phyloP scores from a whole-genome alignment of 106 monocot genomes.

The Dactylorhiza incarnata region DNA sequence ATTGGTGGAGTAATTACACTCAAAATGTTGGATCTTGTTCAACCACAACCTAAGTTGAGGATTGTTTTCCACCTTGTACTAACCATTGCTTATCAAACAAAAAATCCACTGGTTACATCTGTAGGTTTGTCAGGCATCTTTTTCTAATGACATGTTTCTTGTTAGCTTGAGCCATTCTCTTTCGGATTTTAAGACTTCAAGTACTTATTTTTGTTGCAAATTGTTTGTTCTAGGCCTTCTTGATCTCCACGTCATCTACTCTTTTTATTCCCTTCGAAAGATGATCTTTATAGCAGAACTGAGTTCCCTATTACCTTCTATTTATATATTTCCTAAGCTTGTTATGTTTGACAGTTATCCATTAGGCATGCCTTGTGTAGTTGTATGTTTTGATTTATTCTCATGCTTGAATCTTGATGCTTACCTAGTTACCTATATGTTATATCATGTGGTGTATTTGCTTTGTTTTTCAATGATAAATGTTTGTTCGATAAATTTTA shows the following conservation, averaged over 20 bases:
- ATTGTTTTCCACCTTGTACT: background rate
- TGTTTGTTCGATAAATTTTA: too few species aligned
- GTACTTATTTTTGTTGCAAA: background rate
- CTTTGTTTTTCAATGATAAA: too few species aligned
- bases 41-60: background rate
- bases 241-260: background rate
- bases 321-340: background rate
- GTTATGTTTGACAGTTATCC: too few species aligned
- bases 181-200: background rate
- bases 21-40: background rate
- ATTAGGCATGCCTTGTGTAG: too few species aligned
- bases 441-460: too few species aligned
- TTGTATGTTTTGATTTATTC: too few species aligned
- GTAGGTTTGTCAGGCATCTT: background rate
- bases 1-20: too few species aligned
- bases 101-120: background rate
- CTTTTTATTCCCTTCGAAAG: background rate
- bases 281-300: background rate
- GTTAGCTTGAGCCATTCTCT: background rate
- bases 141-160: background rate
- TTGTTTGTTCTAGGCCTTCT: background rate
- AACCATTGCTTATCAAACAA: background rate
- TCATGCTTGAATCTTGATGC: too few species aligned
- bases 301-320: background rate
- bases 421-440: too few species aligned